phyloP scores from a whole-genome alignment of 2,329 filamentous ascomycete species.

The Colletotrichum costaricense region DNA sequence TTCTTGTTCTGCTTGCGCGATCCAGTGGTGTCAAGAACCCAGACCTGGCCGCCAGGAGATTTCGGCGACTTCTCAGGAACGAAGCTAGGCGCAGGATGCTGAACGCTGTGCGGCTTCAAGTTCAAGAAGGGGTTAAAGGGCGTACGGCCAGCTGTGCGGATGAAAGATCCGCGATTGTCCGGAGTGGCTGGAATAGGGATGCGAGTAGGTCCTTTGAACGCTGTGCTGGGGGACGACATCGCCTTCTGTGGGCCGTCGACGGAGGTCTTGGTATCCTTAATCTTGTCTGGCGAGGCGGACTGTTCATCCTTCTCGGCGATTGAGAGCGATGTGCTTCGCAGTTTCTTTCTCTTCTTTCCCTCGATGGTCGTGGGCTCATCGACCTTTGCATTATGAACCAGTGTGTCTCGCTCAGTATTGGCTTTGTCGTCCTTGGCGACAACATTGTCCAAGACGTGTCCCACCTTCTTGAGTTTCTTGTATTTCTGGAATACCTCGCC shows the following conservation, averaged over 20 bases:
- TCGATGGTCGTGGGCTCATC: not conserved
- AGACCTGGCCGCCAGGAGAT: not conserved
- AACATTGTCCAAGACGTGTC: not conserved
- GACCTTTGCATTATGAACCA: not conserved
- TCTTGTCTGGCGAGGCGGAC: not conserved
- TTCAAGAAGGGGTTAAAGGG: constrained; percentile 12
- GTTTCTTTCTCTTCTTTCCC: not conserved
- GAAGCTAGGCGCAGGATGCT: constrained; percentile 1
- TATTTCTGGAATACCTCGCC: not conserved
- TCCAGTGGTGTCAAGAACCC: not conserved
- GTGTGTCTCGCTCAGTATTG: not conserved
- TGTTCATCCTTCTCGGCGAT: not conserved
- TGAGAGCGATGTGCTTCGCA: not conserved
- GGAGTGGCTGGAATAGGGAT: not conserved
- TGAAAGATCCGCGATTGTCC: not conserved
- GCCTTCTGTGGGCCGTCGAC: not conserved
- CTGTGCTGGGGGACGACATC: not conserved
- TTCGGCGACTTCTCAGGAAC: not conserved
- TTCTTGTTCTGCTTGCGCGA: not conserved
- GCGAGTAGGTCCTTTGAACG: not conserved
- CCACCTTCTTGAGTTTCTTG: not conserved
- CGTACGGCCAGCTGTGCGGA: not conserved
- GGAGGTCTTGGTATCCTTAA: not conserved
- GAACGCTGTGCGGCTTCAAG: not conserved
- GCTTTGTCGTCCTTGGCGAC: not conserved